Evolutionary conservation across 2,329 filamentous ascomycete species (phyloP).

Genomic region (Sporothrix curviconia): DNA sequence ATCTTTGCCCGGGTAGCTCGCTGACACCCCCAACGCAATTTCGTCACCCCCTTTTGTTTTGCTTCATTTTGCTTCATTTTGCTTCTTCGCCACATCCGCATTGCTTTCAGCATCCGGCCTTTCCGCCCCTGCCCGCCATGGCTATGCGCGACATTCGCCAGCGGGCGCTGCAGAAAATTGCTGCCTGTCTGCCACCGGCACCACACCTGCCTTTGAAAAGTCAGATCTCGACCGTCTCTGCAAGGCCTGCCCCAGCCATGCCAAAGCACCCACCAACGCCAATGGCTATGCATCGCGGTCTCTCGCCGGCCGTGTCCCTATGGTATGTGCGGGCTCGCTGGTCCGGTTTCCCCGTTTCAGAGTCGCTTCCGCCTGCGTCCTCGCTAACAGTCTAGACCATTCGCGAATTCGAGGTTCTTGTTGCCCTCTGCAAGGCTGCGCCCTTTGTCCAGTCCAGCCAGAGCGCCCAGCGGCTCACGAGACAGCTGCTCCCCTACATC

Average conservation of each 20-base stretch:
- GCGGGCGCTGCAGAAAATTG: slow-evolving; percentile 59
- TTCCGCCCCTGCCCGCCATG: slow-evolving; percentile 9
- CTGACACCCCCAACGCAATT: background rate
- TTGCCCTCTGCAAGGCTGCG: slow-evolving; percentile 87
- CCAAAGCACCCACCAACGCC: slow-evolving; percentile 35
- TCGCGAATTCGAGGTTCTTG: slow-evolving; percentile 83
- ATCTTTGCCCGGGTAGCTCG: too few relatives aligned
- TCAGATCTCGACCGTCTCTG: slow-evolving; percentile 59
- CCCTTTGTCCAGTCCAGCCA: slow-evolving; percentile 63
- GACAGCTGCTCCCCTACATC: slow-evolving; percentile 76
- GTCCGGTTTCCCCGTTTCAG: background rate
- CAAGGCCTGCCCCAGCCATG: slow-evolving; percentile 47
- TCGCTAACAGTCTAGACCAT: slow-evolving; percentile 52
- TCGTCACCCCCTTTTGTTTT: background rate
- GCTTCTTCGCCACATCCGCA: background rate
- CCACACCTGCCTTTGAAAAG: slow-evolving; percentile 49
- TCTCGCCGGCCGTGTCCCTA: slow-evolving; percentile 49
- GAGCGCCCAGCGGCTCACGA: slow-evolving; percentile 70
- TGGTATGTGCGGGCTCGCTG: slow-evolving; percentile 39
- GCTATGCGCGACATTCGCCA: slow-evolving; percentile 54
- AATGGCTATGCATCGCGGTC: slow-evolving; percentile 43
- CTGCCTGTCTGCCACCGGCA: slow-evolving; percentile 53
- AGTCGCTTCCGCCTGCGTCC: background rate
- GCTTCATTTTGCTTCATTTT: background rate
- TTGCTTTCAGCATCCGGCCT: background rate